Conservation (phyloP, 306 rosid genomes). For the Datisca glomerata region DNA sequence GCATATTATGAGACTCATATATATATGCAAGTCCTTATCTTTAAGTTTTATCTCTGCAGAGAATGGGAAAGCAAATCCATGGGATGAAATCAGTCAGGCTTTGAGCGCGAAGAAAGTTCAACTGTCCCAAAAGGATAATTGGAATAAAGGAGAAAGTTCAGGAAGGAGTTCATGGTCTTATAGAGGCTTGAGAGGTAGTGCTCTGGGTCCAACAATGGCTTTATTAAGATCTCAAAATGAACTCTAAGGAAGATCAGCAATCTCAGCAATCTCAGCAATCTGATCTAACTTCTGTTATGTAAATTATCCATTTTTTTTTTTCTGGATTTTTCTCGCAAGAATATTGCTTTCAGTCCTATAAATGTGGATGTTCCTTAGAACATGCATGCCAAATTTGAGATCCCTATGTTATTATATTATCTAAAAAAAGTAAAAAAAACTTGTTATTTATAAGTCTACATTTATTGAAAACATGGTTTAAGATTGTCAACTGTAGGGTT, state of each 20-base stretch:
- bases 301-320: not conserved
- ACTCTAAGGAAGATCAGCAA: constrained; percentile 23
- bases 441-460: no score
- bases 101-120: constrained; percentile 58
- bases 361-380: not conserved
- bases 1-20: constrained; percentile 9
- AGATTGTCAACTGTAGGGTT: no score
- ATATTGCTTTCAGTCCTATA: no score
- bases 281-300: not conserved
- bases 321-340: no score
- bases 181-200: constrained; percentile 67
- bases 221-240: constrained; percentile 51
- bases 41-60: constrained; percentile 39
- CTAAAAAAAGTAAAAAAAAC: no score
- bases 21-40: no score
- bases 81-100: constrained; percentile 75
- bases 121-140: constrained; percentile 39
- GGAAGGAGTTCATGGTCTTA: constrained; percentile 44
- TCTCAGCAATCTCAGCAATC: constrained; percentile 3
- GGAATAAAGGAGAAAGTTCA: constrained; percentile 42
- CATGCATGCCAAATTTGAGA: not conserved
- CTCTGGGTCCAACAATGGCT: constrained; percentile 82
- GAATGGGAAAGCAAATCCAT: constrained; percentile 46
- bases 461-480: no score
- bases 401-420: no score